Conservation (phyloP, 108 stramenopile species). For the Nitzschia inconspicua region DNA sequence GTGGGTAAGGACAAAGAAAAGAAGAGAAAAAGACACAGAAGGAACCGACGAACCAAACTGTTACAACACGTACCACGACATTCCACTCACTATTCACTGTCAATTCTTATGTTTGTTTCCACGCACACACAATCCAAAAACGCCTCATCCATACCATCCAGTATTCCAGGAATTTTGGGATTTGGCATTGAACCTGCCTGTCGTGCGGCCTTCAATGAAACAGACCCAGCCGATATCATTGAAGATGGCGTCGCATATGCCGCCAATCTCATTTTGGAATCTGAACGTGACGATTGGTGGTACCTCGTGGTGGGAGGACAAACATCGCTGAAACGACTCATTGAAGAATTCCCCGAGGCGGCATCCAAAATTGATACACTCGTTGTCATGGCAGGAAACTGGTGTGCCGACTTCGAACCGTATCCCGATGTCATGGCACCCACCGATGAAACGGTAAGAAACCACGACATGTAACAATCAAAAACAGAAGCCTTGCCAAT, state of each 20-base stretch:
- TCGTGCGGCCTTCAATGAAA: neutral
- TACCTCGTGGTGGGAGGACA: conserved; percentile 29
- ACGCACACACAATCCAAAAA: no score
- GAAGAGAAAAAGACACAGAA: no score
- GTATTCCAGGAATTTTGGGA: conserved; percentile 17
- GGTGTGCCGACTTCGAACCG: conserved; percentile 25
- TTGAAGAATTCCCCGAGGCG: conserved; percentile 18
- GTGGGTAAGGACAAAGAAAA: no score
- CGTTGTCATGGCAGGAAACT: conserved; percentile 36
- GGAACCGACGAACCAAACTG: no score
- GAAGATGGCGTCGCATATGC: conserved; percentile 13
- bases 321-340: conserved; percentile 6
- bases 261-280: conserved; percentile 24
- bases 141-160: no score
- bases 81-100: no score
- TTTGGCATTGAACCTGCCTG: conserved; percentile 22
- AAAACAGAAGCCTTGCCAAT: no score
- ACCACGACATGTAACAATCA: no score
- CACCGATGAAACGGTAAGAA: conserved; percentile 21
- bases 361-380: conserved; percentile 15
- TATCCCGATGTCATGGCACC: conserved; percentile 22
- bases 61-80: no score
- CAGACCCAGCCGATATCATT: neutral
- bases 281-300: conserved; percentile 30
- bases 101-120: no score